Conservation (phyloP, 139 green algal genomes). For the Medakamo hakoo region DNA sequence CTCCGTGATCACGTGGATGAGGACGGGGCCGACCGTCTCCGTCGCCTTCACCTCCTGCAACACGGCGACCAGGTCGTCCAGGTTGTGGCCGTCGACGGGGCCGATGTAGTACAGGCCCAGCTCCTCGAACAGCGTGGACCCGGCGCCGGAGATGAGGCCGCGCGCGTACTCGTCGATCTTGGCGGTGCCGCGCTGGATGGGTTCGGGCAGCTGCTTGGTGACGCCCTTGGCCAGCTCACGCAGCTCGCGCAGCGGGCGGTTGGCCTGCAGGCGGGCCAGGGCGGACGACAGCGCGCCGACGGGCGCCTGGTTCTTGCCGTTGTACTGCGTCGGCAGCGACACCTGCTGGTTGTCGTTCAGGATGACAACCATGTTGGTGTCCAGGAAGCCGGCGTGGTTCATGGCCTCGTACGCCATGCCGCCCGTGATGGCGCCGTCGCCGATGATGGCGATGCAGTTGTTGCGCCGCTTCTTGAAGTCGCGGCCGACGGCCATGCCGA, state of each 20-base stretch:
- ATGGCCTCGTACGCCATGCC: slow-evolving; percentile 99
- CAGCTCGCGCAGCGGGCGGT: slow-evolving; percentile 82
- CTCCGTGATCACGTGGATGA: slow-evolving; percentile 94
- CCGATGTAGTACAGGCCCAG: slow-evolving; percentile 99
- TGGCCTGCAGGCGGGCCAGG: slow-evolving; percentile 77
- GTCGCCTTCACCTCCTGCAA: slow-evolving; percentile 79
- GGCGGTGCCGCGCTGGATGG: slow-evolving; percentile 75
- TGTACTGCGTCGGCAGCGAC: slow-evolving; percentile 96
- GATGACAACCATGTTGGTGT: slow-evolving; percentile 99
- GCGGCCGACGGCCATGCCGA: slow-evolving; percentile 92
- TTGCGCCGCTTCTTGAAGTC: slow-evolving; percentile 69
- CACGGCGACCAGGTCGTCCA: slow-evolving; percentile 75
- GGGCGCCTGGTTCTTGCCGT: slow-evolving; percentile 85
- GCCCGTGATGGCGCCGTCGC: slow-evolving; percentile 96
- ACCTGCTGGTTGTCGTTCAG: slow-evolving; percentile 99
- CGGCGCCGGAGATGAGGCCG: slow-evolving; percentile 90
- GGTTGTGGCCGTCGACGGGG: slow-evolving; percentile 91
- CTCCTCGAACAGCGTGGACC: slow-evolving; percentile 96
- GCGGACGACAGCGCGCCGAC: slow-evolving; percentile 84
- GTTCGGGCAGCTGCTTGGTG: slow-evolving; percentile 89
- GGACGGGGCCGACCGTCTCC: slow-evolving; percentile 82
- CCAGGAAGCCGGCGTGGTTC: slow-evolving; percentile 98
- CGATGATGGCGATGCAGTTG: slow-evolving; percentile 70
- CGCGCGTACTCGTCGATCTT: slow-evolving; percentile 99
- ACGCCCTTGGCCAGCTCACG: slow-evolving; percentile 92